Evolutionary conservation across 2,329 filamentous ascomycete species (phyloP).

Genomic region (Nemania sp.): DNA sequence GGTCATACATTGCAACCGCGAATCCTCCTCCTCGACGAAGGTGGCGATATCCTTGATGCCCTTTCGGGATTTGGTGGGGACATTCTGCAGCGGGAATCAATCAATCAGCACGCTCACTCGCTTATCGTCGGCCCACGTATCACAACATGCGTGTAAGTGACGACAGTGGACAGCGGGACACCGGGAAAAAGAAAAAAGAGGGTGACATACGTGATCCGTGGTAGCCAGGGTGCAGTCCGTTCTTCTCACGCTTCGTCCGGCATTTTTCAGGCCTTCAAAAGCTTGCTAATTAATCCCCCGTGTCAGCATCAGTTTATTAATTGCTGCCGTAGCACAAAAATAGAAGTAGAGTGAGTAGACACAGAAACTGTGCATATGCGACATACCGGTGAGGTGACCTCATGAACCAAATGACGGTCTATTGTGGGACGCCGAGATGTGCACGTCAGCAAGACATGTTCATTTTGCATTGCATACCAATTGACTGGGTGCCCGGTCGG

Average conservation of each 20-base stretch:
- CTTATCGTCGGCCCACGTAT: slow-evolving; percentile 29
- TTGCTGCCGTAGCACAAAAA: neutral
- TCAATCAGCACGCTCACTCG: slow-evolving; percentile 25
- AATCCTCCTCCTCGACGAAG: slow-evolving; percentile 96
- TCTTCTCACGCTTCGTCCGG: slow-evolving; percentile 86
- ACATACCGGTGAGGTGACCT: slow-evolving; percentile 94
- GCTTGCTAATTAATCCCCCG: slow-evolving; percentile 77
- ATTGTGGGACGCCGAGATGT: slow-evolving; percentile 31
- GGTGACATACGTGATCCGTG: slow-evolving; percentile 85
- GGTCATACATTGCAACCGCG: slow-evolving; percentile 91
- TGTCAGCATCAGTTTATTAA: slow-evolving; percentile 44
- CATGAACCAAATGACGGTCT: slow-evolving; percentile 97
- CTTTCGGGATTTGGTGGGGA: slow-evolving; percentile 91
- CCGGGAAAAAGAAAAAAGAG: too few relatives aligned
- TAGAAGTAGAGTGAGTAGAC: too few relatives aligned
- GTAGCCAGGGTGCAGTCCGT: slow-evolving; percentile 97
- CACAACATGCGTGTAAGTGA: slow-evolving; percentile 5
- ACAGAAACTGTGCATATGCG: too few relatives aligned
- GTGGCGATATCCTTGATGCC: slow-evolving; percentile 91
- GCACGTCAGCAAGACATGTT: slow-evolving; percentile 32
- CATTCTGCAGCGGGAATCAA: slow-evolving; percentile 72
- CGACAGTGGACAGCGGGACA: too few relatives aligned
- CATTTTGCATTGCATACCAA: slow-evolving; percentile 12
- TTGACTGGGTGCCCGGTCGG: neutral
- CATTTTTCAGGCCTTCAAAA: slow-evolving; percentile 94